Evolutionary conservation across 257 asterid species (phyloP).

Genomic region (Solanum clarkiae): DNA sequence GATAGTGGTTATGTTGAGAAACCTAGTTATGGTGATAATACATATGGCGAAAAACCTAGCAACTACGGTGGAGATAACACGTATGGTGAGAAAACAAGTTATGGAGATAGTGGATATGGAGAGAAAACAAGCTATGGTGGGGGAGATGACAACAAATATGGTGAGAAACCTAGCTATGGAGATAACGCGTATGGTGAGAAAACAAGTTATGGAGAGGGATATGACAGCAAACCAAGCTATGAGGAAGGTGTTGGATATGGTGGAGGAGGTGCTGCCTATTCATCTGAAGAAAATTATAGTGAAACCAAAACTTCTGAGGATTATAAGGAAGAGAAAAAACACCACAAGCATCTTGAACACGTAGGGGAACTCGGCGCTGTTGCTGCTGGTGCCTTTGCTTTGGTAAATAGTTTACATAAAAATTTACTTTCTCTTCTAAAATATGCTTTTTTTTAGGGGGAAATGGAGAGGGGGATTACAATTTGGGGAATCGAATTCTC

Average conservation of each 20-base stretch:
- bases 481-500: no score
- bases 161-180: neutral
- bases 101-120: neutral
- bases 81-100: neutral
- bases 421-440: no score
- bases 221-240: no score
- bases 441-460: no score
- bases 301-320: slow-evolving; percentile 2
- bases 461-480: no score
- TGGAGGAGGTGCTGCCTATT: neutral
- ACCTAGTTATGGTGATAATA: neutral
- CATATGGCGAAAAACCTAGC: neutral
- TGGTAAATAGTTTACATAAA: slow-evolving; percentile 17
- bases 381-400: slow-evolving; percentile 53
- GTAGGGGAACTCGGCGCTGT: slow-evolving; percentile 34
- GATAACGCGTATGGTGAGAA: neutral
- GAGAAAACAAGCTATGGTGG: neutral
- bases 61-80: neutral
- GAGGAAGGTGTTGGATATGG: neutral
- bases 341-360: slow-evolving; percentile 42
- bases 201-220: neutral
- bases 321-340: slow-evolving; percentile 39
- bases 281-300: neutral
- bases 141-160: neutral
- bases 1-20: neutral